Evolutionary conservation across 2,329 filamentous ascomycete species (phyloP).

Genomic region (Myriosclerotinia duriaeana): DNA sequence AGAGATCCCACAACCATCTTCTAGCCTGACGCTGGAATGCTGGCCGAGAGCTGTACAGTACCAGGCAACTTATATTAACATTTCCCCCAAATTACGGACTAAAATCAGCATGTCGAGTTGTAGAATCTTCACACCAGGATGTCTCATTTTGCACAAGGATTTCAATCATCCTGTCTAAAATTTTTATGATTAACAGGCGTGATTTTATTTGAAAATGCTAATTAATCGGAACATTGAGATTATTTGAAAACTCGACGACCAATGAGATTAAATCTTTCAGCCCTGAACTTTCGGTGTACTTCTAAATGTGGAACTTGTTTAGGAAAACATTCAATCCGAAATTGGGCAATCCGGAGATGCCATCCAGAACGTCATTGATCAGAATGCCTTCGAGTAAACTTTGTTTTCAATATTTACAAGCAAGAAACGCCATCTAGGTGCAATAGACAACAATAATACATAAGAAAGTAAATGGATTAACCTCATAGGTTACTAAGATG

Average conservation of each 20-base stretch:
- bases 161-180: not conserved
- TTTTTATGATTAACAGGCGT: not conserved
- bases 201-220: not conserved
- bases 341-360: not conserved
- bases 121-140: no score
- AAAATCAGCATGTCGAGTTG: no score
- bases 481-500: constrained; percentile 5
- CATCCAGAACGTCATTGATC: not conserved
- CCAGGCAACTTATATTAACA: no score
- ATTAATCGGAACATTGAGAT: not conserved
- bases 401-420: not conserved
- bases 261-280: not conserved
- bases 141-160: not conserved
- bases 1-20: no score
- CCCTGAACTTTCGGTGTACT: not conserved
- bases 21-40: no score
- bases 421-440: constrained; percentile 7
- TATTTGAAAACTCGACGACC: not conserved
- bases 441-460: not conserved
- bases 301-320: not conserved
- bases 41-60: no score
- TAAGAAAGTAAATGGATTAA: constrained; percentile 10
- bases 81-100: no score
- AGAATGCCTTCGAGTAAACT: no score
- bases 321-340: not conserved